Conservation (phyloP, 2,329 filamentous ascomycete genomes). For the Stromatinia cepivora region DNA sequence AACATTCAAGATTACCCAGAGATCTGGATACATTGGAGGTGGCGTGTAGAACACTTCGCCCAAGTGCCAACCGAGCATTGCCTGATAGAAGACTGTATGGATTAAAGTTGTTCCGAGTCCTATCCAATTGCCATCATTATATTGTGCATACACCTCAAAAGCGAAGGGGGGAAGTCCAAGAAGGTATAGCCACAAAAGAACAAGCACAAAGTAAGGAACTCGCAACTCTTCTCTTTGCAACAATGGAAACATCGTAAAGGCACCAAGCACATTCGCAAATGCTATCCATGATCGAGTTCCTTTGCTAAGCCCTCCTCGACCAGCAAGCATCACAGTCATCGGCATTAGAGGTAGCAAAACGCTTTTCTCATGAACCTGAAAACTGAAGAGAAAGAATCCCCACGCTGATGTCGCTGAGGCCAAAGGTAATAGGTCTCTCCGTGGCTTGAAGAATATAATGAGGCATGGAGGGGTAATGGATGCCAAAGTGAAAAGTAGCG, state of each 20-base stretch:
- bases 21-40: slow-evolving; percentile 77
- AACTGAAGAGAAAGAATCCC: slow-evolving; percentile 97
- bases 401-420: slow-evolving; percentile 84
- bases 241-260: slow-evolving; percentile 92
- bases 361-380: slow-evolving; percentile 98
- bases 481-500: slow-evolving; percentile 70
- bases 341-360: slow-evolving; percentile 88
- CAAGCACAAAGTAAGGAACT: slow-evolving; percentile 82
- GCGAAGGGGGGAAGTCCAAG: slow-evolving; percentile 81
- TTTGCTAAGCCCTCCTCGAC: slow-evolving; percentile 73
- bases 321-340: slow-evolving; percentile 84
- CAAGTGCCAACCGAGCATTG: slow-evolving; percentile 80
- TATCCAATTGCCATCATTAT: slow-evolving; percentile 48
- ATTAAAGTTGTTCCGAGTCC: slow-evolving; percentile 63
- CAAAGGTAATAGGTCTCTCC: slow-evolving; percentile 73
- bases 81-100: slow-evolving; percentile 73
- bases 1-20: slow-evolving; percentile 93
- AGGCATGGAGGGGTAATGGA: slow-evolving; percentile 78
- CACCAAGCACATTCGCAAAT: slow-evolving; percentile 87
- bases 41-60: slow-evolving; percentile 67
- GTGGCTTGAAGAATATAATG: slow-evolving; percentile 76
- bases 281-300: slow-evolving; percentile 85
- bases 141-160: slow-evolving; percentile 64
- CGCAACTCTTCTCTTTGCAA: slow-evolving; percentile 80
- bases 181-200: slow-evolving; percentile 86